Evolutionary conservation across 495 filamentous ascomycete species (phyloP), one percentile per base, ranked within the genome.

Genomic region (Neurospora intermedia): DNA sequence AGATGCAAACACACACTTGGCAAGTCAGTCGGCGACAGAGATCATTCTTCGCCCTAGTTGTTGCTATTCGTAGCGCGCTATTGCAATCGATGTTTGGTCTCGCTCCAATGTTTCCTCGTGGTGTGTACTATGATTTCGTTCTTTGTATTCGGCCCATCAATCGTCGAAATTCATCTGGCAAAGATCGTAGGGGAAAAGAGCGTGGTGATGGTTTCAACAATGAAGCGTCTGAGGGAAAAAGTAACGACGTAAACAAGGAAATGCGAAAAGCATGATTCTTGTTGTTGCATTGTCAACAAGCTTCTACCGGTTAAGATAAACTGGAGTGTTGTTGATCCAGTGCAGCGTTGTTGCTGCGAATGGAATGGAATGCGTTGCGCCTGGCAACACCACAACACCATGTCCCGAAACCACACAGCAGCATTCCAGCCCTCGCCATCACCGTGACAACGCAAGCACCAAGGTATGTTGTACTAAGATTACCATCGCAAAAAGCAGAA

Each of bases 341-440:
- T 66, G 54, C 27, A 66, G 54, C 54, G 13, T 66, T 66, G 27
- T 35, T 35, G 45, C 35, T 66, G 73, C 59, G 70, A 62, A 43
- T 43, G 35, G 43, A 39, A n/a, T 76, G 75, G 73, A 76, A 76
- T 74, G 75, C 41, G 75, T 76, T 38, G 75, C 39, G 43, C 66
- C 2, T 69, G 71, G 75, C 75, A 72, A 76, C 75, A 66, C 48
- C 27, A 66, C 54, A 16, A 35, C 27, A 35, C 27, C 27, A 66
- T 27, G 23, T 35, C 54, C 23, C 8, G 27, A 66, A 27, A 66
- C 54, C 15, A 18, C 15, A 35, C 23, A 15, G 27, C 54, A 66
- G 35, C 74, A 74, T 71, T 71, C 69, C 74, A 46, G 62, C 70
- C 70, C 41, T 72, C 41, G 31, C 3, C 27, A 66, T 66, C 27